Conservation (phyloP, 2,329 filamentous ascomycete genomes). For the Colletotrichum brevisporum region DNA sequence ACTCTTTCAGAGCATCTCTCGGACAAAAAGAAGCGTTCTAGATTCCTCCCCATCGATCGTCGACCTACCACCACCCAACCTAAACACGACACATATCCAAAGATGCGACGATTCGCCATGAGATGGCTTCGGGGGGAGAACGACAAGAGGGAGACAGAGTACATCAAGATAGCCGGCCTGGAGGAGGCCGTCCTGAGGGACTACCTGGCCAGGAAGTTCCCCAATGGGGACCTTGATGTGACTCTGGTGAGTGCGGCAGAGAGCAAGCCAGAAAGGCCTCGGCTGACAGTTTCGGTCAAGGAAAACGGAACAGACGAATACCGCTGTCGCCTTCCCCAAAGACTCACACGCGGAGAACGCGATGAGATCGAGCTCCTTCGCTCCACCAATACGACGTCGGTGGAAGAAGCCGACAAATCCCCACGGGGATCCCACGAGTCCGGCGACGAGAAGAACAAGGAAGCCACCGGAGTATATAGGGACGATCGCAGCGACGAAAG, state of each 20-base stretch:
- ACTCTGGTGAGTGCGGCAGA: neutral
- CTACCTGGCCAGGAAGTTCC: neutral
- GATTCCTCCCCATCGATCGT: too few relatives aligned
- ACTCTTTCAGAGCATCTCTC: too few relatives aligned
- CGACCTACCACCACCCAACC: too few relatives aligned
- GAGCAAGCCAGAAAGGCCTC: too few relatives aligned
- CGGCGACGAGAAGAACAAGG: neutral
- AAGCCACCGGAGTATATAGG: neutral
- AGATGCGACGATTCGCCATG: too few relatives aligned
- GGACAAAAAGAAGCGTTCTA: too few relatives aligned
- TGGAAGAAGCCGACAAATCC: neutral
- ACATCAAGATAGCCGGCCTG: neutral
- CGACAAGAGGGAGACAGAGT: neutral
- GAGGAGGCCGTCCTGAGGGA: neutral
- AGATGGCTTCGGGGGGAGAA: too few relatives aligned
- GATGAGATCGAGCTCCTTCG: neutral
- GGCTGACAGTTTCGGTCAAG: neutral
- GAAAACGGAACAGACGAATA: neutral
- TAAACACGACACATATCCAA: too few relatives aligned
- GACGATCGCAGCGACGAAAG: neutral
- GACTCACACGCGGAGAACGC: neutral
- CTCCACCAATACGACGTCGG: neutral
- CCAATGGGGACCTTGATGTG: neutral
- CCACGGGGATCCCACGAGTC: neutral
- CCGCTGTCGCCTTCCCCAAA: neutral